Evolutionary conservation across 164 flowering plant species (phyloP), one percentile per base, ranked within the genome.

Genomic region (Malania oleifera): DNA sequence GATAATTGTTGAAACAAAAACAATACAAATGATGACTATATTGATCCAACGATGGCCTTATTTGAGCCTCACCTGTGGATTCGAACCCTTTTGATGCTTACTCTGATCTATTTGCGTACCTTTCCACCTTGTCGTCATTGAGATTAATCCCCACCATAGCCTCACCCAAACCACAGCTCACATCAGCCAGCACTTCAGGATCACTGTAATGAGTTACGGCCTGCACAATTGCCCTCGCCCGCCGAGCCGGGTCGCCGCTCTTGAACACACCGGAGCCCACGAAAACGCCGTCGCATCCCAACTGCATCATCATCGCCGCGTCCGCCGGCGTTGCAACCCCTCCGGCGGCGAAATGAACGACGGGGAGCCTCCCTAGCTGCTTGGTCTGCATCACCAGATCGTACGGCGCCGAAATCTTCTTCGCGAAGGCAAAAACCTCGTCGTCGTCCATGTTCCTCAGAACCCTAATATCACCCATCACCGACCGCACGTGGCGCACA

Each of bases 291-390:
- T 85, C 91, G 59, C 91, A 85, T 1, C 91, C 91, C 57, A 85
- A 59, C 61, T 82, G 91, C 91, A 85, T 82, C 91, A 85, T 85
- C 52, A 85, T 62, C 35, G 90, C 90, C 10, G 90, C 90, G 41
- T 84, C 90, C 0, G 90, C 86, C 13, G 91, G 91, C 0, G 91
- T 85, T 3, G 87, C 91, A 11, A 85, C 84, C 0, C 91, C 91
- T 0, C 91, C 91, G 2, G 91, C 91, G 7, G 86, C 91, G 57
- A 85, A 85, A 1, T 85, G 87, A 56, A 85, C 87, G 22, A 85
- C 91, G 5, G 91, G 91, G 20, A 85, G 66, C 78, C 91, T 60
- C 26, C 87, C 87, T 13, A 85, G 64, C 65, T 82, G 91, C 70
- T 85, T 85, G 15, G 85, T 80, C 78, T 85, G 91, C 86, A 81